A percentile compares a stretch with the other conserved stretches of the same genome.
These are phyloP conservation scores for Tranzscheliella williamsii DNA, from an alignment of 1,284 basidiomycete species.

Conservation along the genomic window DNA sequence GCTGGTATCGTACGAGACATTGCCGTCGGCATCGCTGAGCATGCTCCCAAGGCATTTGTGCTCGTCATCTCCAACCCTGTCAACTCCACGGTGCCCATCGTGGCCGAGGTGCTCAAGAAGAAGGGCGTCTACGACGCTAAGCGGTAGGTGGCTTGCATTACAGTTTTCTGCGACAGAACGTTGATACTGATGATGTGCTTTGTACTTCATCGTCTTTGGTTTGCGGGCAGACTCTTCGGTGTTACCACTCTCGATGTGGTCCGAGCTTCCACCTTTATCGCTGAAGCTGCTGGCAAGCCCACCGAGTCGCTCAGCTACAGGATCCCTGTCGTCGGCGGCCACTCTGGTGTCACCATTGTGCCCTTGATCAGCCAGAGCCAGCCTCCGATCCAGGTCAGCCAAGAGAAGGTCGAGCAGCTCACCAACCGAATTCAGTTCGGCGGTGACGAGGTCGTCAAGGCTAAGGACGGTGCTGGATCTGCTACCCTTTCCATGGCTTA, in stretches of 20 bases:
- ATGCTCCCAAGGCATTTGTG: constrained; percentile 86
- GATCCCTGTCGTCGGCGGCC: constrained; percentile 91
- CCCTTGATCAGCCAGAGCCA: constrained; percentile 84
- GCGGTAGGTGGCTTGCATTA: constrained; percentile 60
- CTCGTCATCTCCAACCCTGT: constrained; percentile 96
- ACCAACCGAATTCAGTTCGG: constrained; percentile 88
- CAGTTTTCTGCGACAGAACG: too few relatives aligned
- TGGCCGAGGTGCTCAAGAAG: constrained; percentile 92
- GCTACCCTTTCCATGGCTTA: constrained; percentile 94
- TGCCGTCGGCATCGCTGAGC: constrained; percentile 81
- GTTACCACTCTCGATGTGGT: constrained; percentile 98
- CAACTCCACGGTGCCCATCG: constrained; percentile 95
- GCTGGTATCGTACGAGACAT: constrained; percentile 94
- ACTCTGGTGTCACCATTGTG: constrained; percentile 94
- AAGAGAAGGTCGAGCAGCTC: constrained; percentile 68
- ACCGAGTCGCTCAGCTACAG: constrained; percentile 66
- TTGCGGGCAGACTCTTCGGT: constrained; percentile 80
- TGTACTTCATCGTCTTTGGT: too few relatives aligned
- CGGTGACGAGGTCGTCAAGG: constrained; percentile 87
- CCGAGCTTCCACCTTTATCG: constrained; percentile 90
- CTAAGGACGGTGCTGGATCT: constrained; percentile 84
- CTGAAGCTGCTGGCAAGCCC: constrained; percentile 74
- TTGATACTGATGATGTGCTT: too few relatives aligned
- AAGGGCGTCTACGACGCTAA: constrained; percentile 83
- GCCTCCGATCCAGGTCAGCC: constrained; percentile 47